Evolutionary conservation across 768 basidiomycete species (phyloP), one percentile per base, ranked within the genome.

Genomic region (Lanmaoa pseudosensibilis): DNA sequence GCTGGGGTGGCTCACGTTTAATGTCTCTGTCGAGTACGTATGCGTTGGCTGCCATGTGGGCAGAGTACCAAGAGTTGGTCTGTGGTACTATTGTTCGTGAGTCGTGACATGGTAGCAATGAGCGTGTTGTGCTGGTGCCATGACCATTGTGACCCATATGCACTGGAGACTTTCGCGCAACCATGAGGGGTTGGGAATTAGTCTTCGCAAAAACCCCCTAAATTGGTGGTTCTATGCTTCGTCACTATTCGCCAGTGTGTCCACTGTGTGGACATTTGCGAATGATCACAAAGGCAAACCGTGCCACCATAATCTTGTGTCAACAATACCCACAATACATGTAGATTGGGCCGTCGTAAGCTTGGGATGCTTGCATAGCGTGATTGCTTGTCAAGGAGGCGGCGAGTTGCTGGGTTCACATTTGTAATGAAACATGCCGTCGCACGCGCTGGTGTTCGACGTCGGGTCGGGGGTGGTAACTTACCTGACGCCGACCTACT

Each of bases 1-100:
- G 11, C 34, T 3, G 2, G 37, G 21, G 51, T 62, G 55, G 55
- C 55, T 57, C 60, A 62, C 50, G 41, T 50, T 57, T 2, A 38
- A 32, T 53, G 19, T 27, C 49, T 4, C 6, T 6, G n/a, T 45
- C 33, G 40, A 55, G 44, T 23, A 34, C 16, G 38, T 16, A 16
- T 39, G 34, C 19, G 40, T 34, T 33, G 30, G 38, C 9, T 12
- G 27, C n/a, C 15, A 11, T 34, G n/a, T 21, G 23, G 18, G n/a
- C 32, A 19, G 15, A 16, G 19, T 23, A 18, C 34, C 34, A 36
- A 16, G 47, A 10, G 21, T 13, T n/a, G 47, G 30, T 5, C 50
- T 12, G 30, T 15, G 39, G 15, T 6, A 12, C 21, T 27, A 16
- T 25, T 48, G 16, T 48, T 32, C 44, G 21, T 52, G 21, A 9